These are phyloP conservation scores for Solanum hybrid DNA, from an alignment of 305 asterid species.

Conservation along the genomic window DNA sequence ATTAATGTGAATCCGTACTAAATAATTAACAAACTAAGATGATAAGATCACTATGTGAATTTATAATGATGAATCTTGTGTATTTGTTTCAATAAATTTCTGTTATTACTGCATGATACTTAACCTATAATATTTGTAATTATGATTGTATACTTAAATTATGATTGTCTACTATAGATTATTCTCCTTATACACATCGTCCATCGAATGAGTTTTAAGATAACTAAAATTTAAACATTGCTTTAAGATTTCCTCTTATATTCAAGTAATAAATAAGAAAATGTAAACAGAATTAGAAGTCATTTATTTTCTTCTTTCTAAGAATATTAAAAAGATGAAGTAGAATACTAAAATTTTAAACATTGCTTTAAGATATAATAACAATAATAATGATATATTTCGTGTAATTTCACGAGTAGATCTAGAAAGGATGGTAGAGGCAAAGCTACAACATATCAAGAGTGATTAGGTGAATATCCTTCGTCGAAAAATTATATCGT, in stretches of 20 bases:
- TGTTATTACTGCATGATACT: background rate
- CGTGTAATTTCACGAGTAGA: background rate
- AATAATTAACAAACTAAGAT: too few species aligned
- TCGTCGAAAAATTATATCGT: too few species aligned
- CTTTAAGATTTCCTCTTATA: background rate
- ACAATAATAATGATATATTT: background rate
- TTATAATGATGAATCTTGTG: background rate
- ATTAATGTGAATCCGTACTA: background rate
- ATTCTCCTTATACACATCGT: background rate
- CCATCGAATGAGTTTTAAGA: background rate
- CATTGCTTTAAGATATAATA: background rate
- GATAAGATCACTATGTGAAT: too few species aligned
- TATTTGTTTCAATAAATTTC: background rate
- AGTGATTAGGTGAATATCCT: background rate
- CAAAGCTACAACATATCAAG: background rate
- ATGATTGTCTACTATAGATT: background rate
- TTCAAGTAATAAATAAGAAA: background rate
- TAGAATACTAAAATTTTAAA: background rate
- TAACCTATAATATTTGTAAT: background rate
- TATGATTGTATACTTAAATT: too few species aligned
- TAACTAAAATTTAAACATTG: too few species aligned
- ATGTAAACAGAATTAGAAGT: background rate
- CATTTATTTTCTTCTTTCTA: background rate
- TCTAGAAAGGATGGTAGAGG: background rate
- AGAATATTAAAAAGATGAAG: background rate